Evolutionary conservation across 768 basidiomycete genomes (phyloP).

Genomic region (Sporobolomyces pararoseus): DNA sequence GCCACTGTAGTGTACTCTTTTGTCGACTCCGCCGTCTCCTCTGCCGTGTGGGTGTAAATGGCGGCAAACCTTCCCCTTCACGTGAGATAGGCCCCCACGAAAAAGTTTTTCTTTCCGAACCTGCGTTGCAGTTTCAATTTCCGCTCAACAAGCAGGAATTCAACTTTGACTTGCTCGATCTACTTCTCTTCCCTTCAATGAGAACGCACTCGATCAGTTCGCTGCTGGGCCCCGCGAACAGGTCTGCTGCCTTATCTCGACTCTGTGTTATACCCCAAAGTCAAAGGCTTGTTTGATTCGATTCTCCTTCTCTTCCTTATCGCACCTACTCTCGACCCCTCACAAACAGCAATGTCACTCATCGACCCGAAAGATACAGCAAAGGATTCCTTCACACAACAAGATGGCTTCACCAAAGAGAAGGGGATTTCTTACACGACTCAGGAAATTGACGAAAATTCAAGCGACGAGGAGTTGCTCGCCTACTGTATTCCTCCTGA

Average conservation of each 20-base stretch:
- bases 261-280: neutral
- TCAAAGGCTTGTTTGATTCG: neutral
- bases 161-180: neutral
- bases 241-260: conserved; percentile 1
- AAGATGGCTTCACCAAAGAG: no score
- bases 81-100: no score
- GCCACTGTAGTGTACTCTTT: no score
- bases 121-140: no score
- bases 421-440: no score
- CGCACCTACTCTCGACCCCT: neutral
- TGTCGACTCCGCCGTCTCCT: no score
- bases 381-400: no score
- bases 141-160: neutral
- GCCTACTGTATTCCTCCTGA: conserved; percentile 10
- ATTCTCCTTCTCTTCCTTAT: conserved; percentile 7
- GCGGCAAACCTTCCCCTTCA: no score
- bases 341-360: neutral
- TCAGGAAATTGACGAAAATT: conserved; percentile 4
- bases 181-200: neutral
- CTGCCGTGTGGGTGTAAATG: no score
- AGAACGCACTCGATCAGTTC: neutral
- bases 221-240: neutral
- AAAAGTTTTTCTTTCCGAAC: no score
- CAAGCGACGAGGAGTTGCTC: conserved; percentile 15
- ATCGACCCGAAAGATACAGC: no score